phyloP scores from a whole-genome alignment of 129 eudicot species.

The Saussurea involucrata region DNA sequence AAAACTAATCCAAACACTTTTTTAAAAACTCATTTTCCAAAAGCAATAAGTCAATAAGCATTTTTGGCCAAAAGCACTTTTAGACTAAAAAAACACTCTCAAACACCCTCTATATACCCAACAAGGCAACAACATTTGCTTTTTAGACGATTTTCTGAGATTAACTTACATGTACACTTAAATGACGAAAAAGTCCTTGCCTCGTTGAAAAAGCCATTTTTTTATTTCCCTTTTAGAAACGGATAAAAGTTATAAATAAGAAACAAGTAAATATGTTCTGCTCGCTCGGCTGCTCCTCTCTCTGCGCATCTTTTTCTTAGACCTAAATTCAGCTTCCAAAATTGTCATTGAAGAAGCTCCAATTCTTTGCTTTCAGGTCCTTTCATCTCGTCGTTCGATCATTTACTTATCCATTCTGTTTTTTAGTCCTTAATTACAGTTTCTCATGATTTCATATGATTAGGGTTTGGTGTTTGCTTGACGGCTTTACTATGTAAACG shows the following conservation, averaged over 20 bases:
- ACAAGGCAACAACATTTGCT: no score
- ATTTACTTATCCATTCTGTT: neutral
- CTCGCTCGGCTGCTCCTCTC: neutral
- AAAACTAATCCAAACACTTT: no score
- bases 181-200: neutral
- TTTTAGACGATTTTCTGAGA: no score
- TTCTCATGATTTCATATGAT: neutral
- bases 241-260: neutral
- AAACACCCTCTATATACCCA: no score
- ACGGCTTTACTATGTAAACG: neutral
- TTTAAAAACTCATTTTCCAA: no score
- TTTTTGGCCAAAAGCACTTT: no score
- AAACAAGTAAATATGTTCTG: neutral
- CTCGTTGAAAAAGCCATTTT: neutral
- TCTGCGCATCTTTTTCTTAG: neutral
- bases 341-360: neutral
- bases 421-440: neutral
- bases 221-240: neutral
- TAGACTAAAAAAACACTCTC: no score
- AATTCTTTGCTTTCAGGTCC: neutral
- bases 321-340: slow-evolving; percentile 2
- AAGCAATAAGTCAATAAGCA: no score
- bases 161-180: neutral
- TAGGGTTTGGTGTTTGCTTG: neutral
- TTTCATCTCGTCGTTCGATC: neutral